Evolutionary conservation across 257 asterid genomes (phyloP).

Genomic region (Leonotis leonurus): DNA sequence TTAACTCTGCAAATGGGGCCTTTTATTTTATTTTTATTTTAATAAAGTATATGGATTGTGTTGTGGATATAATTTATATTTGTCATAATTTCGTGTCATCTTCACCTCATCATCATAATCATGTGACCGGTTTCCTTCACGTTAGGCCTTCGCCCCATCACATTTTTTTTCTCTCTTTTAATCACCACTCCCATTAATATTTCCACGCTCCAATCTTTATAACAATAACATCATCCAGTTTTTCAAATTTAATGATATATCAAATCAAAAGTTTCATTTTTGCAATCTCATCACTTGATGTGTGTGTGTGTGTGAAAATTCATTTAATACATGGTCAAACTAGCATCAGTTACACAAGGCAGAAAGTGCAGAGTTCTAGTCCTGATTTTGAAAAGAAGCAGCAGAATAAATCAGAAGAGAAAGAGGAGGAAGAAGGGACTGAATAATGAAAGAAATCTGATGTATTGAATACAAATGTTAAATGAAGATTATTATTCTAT

Average conservation of each 20-base stretch:
- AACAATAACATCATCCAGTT: not conserved
- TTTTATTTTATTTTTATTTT: not conserved
- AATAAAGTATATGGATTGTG: too few species aligned
- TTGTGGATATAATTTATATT: too few species aligned
- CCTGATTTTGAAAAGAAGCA: too few species aligned
- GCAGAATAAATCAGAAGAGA: too few species aligned
- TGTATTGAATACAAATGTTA: too few species aligned
- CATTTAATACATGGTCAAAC: not conserved
- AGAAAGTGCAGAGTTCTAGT: too few species aligned
- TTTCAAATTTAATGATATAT: too few species aligned
- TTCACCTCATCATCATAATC: not conserved
- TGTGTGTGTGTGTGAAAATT: not conserved
- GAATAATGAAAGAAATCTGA: not conserved
- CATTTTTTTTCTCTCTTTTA: not conserved
- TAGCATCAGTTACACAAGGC: not conserved
- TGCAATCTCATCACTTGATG: too few species aligned
- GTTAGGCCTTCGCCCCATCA: too few species aligned
- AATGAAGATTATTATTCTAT: too few species aligned
- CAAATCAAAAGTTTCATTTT: not conserved
- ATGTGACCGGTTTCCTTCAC: not conserved
- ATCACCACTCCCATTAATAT: not conserved
- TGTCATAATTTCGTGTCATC: not conserved
- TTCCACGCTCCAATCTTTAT: not conserved
- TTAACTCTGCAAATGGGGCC: not conserved
- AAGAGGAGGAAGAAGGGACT: not conserved